phyloP scores from a whole-genome alignment of 2,329 filamentous ascomycete genomes.

The Colletotrichum musae region DNA sequence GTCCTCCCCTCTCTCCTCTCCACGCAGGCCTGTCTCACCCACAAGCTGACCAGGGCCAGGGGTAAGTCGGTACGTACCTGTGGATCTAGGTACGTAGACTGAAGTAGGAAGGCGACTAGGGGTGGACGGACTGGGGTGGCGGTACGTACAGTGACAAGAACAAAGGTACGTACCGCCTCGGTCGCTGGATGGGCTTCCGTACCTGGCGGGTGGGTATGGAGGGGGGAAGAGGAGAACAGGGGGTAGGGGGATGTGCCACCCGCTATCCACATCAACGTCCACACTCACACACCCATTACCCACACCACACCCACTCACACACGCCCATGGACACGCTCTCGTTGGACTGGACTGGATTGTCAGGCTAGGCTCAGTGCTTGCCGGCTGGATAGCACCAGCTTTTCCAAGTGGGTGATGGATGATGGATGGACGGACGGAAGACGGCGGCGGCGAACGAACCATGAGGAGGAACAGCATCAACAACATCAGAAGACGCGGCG shows the following conservation, averaged over 20 bases:
- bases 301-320: not conserved
- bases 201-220: constrained; percentile 35
- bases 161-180: constrained; percentile 10
- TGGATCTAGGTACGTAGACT: constrained; percentile 25
- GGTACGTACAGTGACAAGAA: constrained; percentile 8
- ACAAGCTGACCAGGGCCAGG: constrained; percentile 55
- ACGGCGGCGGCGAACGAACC: constrained; percentile 44
- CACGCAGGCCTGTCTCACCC: constrained; percentile 64
- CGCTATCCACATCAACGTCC: constrained; percentile 9
- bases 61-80: constrained; percentile 22
- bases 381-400: constrained; percentile 1
- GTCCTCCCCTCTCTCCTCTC: constrained; percentile 47
- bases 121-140: not conserved
- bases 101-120: not conserved
- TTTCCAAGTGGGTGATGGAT: constrained; percentile 1
- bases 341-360: constrained; percentile 10
- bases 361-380: constrained; percentile 10
- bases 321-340: not conserved
- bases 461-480: constrained; percentile 49
- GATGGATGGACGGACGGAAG: constrained; percentile 42
- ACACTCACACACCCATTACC: too few relatives aligned
- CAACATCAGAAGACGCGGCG: constrained; percentile 48
- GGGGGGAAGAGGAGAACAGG: constrained; percentile 18
- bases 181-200: constrained; percentile 30
- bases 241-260: constrained; percentile 25